These are phyloP conservation scores for Ceratobasidium sp. DNA, from an alignment of 1,284 basidiomycete genomes.

Conservation along the genomic window DNA sequence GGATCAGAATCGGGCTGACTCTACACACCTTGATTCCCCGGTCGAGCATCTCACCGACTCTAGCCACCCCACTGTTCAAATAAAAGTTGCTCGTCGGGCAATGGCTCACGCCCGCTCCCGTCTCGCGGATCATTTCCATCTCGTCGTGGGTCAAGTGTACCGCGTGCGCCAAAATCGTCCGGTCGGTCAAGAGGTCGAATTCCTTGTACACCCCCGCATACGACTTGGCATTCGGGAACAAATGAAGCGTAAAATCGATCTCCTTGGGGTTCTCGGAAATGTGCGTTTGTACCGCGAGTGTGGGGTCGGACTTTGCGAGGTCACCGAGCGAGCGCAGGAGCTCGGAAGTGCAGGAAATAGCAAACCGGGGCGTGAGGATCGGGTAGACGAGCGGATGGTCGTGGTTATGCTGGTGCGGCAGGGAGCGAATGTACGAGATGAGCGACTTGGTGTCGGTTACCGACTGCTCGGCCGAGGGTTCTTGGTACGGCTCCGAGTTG, in stretches of 20 bases:
- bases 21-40: constrained; percentile 77
- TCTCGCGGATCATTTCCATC: constrained; percentile 70
- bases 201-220: constrained; percentile 86
- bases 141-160: constrained; percentile 78
- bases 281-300: constrained; percentile 89
- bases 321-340: constrained; percentile 71
- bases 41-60: constrained; percentile 80
- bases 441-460: constrained; percentile 67
- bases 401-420: constrained; percentile 43
- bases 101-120: constrained; percentile 83
- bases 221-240: constrained; percentile 66
- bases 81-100: constrained; percentile 95
- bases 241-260: constrained; percentile 66
- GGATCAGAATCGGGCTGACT: constrained; percentile 6
- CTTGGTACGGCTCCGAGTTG: constrained; percentile 75
- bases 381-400: constrained; percentile 73
- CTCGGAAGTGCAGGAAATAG: constrained; percentile 85
- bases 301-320: constrained; percentile 52
- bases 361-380: constrained; percentile 93
- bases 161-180: constrained; percentile 92
- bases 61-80: constrained; percentile 81
- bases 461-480: constrained; percentile 65
- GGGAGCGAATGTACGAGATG: constrained; percentile 69
- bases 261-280: constrained; percentile 87
- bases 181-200: constrained; percentile 73